phyloP scores from a whole-genome alignment of 768 basidiomycete species.

The Mycena latifolia region DNA sequence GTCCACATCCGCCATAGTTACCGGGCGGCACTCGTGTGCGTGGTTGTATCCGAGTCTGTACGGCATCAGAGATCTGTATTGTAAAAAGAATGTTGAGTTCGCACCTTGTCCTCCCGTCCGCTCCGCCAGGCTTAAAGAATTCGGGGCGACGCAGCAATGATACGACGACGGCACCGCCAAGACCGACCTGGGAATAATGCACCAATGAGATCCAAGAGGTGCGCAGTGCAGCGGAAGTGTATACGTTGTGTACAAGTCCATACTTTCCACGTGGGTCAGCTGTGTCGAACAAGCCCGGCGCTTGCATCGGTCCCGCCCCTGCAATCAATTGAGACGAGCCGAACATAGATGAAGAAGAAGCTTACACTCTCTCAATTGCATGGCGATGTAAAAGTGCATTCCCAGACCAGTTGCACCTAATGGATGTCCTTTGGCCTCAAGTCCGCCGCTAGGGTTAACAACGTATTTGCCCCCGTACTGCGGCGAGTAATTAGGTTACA shows the following conservation, averaged over 20 bases:
- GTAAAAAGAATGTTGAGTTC: constrained; percentile 22
- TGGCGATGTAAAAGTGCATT: constrained; percentile 89
- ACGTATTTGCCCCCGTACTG: constrained; percentile 90
- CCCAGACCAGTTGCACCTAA: constrained; percentile 86
- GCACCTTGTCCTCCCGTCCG: constrained; percentile 76
- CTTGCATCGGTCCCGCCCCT: constrained; percentile 92
- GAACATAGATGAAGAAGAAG: background rate
- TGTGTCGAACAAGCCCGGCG: constrained; percentile 72
- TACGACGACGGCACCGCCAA: constrained; percentile 85
- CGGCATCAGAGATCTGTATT: background rate
- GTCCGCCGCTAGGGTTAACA: constrained; percentile 86
- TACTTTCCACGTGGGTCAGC: constrained; percentile 80
- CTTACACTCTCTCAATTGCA: constrained; percentile 82
- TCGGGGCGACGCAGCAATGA: constrained; percentile 82
- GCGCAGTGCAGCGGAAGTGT: constrained; percentile 70
- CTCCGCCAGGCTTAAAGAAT: constrained; percentile 76
- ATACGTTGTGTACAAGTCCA: constrained; percentile 84
- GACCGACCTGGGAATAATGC: constrained; percentile 62
- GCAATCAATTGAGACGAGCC: constrained; percentile 11
- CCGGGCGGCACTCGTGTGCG: constrained; percentile 71
- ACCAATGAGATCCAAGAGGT: background rate
- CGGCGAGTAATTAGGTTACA: background rate
- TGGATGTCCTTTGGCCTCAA: constrained; percentile 92
- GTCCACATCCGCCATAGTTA: constrained; percentile 75
- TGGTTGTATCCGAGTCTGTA: constrained; percentile 85